A percentile compares a stretch with the other conserved stretches of the same genome.
These are phyloP conservation scores for Claviceps sp. DNA, from an alignment of 2,329 filamentous ascomycete genomes.

Conservation along the genomic window DNA sequence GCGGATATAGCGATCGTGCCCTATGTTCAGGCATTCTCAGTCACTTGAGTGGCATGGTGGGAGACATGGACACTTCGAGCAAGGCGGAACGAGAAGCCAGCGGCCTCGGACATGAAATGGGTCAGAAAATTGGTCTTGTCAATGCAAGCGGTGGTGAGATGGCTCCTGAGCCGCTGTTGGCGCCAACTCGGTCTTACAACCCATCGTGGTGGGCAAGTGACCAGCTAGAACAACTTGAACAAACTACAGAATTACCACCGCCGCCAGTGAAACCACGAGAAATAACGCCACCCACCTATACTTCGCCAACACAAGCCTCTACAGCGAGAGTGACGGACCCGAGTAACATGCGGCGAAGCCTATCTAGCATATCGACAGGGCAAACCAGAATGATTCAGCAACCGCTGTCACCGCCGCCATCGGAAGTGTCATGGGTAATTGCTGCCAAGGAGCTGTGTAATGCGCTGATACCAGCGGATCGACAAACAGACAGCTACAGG, in stretches of 20 bases:
- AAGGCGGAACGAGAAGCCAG: conserved; percentile 18
- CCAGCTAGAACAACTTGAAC: conserved; percentile 58
- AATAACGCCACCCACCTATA: conserved; percentile 57
- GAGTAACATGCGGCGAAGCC: conserved; percentile 48
- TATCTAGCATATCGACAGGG: conserved; percentile 36
- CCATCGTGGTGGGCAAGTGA: conserved; percentile 56
- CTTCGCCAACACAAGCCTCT: conserved; percentile 77
- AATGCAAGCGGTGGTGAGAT: conserved; percentile 17
- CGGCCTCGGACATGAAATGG: conserved; percentile 46
- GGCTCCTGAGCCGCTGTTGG: conserved; percentile 6
- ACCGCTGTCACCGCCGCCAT: conserved; percentile 53
- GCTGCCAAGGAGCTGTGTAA: conserved; percentile 76
- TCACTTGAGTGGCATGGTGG: conserved; percentile 72
- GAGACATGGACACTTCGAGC: conserved; percentile 30
- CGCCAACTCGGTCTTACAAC: conserved; percentile 40
- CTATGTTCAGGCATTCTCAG: conserved; percentile 79
- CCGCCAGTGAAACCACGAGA: conserved; percentile 41
- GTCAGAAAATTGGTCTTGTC: conserved; percentile 32
- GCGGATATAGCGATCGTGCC: conserved; percentile 89
- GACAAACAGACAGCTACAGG: conserved; percentile 63
- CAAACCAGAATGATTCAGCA: conserved; percentile 15
- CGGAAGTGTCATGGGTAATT: conserved; percentile 73
- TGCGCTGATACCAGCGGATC: conserved; percentile 62
- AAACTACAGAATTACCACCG: conserved; percentile 34
- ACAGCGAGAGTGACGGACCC: conserved; percentile 64